phyloP scores from a whole-genome alignment of 768 basidiomycete genomes.

The Amanita subjunquillea region DNA sequence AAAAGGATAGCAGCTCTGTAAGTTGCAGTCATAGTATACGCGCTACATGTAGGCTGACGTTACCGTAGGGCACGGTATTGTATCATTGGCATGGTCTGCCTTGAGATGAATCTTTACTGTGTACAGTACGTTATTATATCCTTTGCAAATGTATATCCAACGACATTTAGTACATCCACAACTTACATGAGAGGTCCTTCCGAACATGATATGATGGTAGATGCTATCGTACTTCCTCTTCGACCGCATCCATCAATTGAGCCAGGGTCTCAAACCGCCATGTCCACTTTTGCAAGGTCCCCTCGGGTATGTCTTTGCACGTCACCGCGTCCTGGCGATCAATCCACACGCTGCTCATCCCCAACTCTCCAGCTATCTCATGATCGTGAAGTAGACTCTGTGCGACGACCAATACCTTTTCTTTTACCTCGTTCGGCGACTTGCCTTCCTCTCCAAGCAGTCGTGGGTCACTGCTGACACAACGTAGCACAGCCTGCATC shows the following conservation, averaged over 20 bases:
- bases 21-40: slow-evolving; percentile 10
- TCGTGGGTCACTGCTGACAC: slow-evolving; percentile 27
- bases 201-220: neutral
- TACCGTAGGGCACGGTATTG: slow-evolving; percentile 48
- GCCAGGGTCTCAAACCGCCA: slow-evolving; percentile 53
- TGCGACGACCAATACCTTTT: slow-evolving; percentile 53
- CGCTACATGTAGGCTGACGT: neutral
- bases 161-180: neutral
- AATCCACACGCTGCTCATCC: slow-evolving; percentile 57
- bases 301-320: slow-evolving; percentile 27
- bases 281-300: slow-evolving; percentile 23
- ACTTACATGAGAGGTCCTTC: neutral
- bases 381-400: slow-evolving; percentile 62
- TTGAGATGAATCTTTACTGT: slow-evolving; percentile 12
- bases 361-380: slow-evolving; percentile 45
- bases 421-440: slow-evolving; percentile 23
- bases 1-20: slow-evolving; percentile 61
- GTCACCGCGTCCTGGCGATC: slow-evolving; percentile 39
- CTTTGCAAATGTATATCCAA: neutral
- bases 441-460: slow-evolving; percentile 22
- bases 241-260: slow-evolving; percentile 50
- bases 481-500: slow-evolving; percentile 38
- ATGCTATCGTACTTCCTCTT: slow-evolving; percentile 19
- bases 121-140: neutral
- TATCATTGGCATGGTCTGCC: slow-evolving; percentile 61